A percentile compares a stretch with the other conserved stretches of the same genome.
These are phyloP conservation scores for Pestalotiopsis sp. DNA, from an alignment of 2,329 filamentous ascomycete species.

Conservation along the genomic window DNA sequence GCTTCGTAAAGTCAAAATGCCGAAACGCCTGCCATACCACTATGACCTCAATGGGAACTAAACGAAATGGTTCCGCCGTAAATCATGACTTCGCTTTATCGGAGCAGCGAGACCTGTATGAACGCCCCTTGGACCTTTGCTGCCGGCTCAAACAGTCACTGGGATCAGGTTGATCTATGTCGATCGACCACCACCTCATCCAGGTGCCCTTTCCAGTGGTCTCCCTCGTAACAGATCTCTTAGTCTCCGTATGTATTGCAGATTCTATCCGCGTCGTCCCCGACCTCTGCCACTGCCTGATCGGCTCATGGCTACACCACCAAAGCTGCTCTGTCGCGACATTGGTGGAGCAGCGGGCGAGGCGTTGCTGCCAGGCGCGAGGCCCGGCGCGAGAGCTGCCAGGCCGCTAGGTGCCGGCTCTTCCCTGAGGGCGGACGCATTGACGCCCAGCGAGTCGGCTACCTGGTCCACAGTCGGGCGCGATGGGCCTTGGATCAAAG, in stretches of 20 bases:
- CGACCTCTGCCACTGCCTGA: slow-evolving; percentile 51
- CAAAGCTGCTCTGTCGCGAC: slow-evolving; percentile 59
- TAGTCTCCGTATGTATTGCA: not conserved
- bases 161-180: too few species aligned
- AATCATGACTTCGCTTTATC: not conserved
- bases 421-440: slow-evolving; percentile 45
- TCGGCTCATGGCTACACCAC: slow-evolving; percentile 59
- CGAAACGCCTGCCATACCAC: not conserved
- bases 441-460: slow-evolving; percentile 52
- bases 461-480: slow-evolving; percentile 52
- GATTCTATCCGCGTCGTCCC: slow-evolving; percentile 15
- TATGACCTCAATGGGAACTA: not conserved
- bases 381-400: slow-evolving; percentile 23
- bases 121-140: not conserved
- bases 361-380: slow-evolving; percentile 19
- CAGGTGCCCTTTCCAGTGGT: too few species aligned
- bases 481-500: slow-evolving; percentile 45
- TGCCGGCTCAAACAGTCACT: too few species aligned
- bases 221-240: not conserved
- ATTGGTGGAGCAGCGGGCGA: slow-evolving; percentile 46
- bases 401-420: slow-evolving; percentile 34
- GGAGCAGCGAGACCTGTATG: not conserved
- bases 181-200: too few species aligned
- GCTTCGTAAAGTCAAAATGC: not conserved
- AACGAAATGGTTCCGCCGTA: not conserved